Evolutionary conservation across 1,139 yeast genomes (phyloP), one percentile per base, ranked within the genome.

Genomic region (Pichia kudriavzevii): DNA sequence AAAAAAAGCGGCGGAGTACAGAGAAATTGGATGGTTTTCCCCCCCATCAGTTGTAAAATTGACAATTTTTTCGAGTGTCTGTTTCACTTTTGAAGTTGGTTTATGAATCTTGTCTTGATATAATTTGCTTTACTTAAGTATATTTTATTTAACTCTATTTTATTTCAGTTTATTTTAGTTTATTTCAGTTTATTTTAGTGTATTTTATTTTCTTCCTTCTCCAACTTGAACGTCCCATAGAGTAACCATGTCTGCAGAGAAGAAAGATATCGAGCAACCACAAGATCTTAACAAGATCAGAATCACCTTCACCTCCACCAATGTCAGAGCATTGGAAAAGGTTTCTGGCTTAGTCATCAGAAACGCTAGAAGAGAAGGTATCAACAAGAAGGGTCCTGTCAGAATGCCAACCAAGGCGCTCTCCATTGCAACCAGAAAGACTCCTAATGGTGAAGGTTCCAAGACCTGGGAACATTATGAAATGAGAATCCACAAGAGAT

Each of bases 361-460:
- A 67, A 88, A 87, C 64, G 96, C 97, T 67, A 74, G 72, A 66
- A 75, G 73, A 67, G 70, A 76, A 70, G 69, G 80, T 62, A 75
- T 85, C 62, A 77, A 75, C 68, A 83, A 80, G 78, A 84, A 85
- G 78, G 99, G 99, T 63, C 98, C 98, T 58, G 95, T 93, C 64
- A 85, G 98, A 82, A 73, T 93, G 75, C 99, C 99, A 75, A 93
- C 98, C 72, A 93, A 88, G 82, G 94, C 83, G 59, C 83, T 93
- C 66, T 87, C 83, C 73, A 79, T 93, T 75, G 79, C 95, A 75
- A 91, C 99, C 83, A 88, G 99, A 84, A 93, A 93, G 87, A 81
- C 98, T 65, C 99, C 99, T 63, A 93, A 93, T 71, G 99, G 99
- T 88, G 97, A 93, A 78, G 99, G 99, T 88, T 91, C 98, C 61